phyloP scores from a whole-genome alignment of 2,329 filamentous ascomycete genomes.

The Phoma sp. region DNA sequence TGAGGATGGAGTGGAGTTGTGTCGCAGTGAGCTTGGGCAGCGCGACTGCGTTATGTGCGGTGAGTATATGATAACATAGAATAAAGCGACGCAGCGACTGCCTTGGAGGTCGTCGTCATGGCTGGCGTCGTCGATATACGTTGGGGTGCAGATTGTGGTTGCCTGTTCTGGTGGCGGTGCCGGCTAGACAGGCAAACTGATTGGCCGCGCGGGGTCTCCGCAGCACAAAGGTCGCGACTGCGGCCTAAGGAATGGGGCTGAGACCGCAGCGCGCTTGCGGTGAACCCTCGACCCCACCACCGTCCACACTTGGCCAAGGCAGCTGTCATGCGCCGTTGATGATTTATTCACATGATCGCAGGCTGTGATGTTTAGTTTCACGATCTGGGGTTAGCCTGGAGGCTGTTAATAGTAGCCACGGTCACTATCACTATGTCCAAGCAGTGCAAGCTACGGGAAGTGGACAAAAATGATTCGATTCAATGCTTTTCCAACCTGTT shows the following conservation, averaged over 20 bases:
- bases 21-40: constrained; percentile 18
- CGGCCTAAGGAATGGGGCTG: constrained; percentile 15
- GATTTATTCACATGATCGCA: constrained; percentile 4
- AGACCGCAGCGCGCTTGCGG: too few species aligned
- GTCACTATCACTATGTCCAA: background rate
- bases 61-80: constrained; percentile 26
- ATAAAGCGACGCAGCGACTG: constrained; percentile 39
- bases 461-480: constrained; percentile 4
- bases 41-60: constrained; percentile 21
- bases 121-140: constrained; percentile 18
- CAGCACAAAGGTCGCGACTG: constrained; percentile 7
- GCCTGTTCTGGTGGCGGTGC: constrained; percentile 15
- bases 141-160: constrained; percentile 16
- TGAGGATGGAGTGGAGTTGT: constrained; percentile 2
- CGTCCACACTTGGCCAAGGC: constrained; percentile 3
- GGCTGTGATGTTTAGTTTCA: background rate
- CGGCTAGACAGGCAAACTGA: too few species aligned
- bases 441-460: background rate
- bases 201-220: too few species aligned
- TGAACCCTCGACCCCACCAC: too few species aligned
- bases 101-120: constrained; percentile 31
- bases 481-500: constrained; percentile 5
- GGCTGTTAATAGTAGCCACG: background rate
- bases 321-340: constrained; percentile 7
- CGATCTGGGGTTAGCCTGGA: background rate